Evolutionary conservation across 768 basidiomycete genomes (phyloP).

Genomic region (Rhodotorula paludigena): DNA sequence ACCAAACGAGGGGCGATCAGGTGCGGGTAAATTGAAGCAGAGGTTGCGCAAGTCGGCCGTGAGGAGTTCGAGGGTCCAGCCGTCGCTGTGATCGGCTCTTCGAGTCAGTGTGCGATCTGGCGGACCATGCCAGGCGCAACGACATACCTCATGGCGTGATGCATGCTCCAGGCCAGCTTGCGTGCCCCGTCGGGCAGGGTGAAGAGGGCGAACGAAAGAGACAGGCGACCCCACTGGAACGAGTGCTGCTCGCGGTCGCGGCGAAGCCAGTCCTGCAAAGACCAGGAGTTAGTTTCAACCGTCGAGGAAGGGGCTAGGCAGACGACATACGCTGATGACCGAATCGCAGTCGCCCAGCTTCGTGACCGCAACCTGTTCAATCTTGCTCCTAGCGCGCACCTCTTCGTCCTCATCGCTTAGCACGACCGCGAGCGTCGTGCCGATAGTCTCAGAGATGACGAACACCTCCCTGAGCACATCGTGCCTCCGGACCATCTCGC

Average conservation of each 20-base stretch:
- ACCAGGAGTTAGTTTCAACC: background rate
- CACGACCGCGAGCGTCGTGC: conserved; percentile 3
- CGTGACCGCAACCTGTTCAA: background rate
- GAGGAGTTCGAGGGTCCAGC: conserved; percentile 39
- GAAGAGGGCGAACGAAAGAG: conserved; percentile 31
- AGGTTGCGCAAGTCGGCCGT: conserved; percentile 33
- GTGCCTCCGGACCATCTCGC: conserved; percentile 16
- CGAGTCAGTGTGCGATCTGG: background rate
- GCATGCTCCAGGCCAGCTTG: conserved; percentile 38
- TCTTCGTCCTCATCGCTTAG: conserved; percentile 16
- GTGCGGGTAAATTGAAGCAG: conserved; percentile 15
- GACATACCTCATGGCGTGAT: conserved; percentile 35
- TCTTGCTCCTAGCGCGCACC: conserved; percentile 3
- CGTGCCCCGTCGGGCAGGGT: background rate
- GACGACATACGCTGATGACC: conserved; percentile 9
- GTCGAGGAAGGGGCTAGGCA: fast-evolving
- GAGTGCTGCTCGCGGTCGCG: conserved; percentile 11
- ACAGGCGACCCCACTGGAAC: conserved; percentile 32
- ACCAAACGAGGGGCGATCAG: conserved; percentile 21
- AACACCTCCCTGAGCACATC: conserved; percentile 29
- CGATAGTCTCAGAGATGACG: conserved; percentile 14
- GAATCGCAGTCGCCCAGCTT: conserved; percentile 1
- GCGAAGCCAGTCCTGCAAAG: conserved; percentile 16
- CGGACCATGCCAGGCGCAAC: background rate
- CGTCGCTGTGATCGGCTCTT: conserved; percentile 9